Evolutionary conservation across 306 rosid genomes (phyloP).

Genomic region (Casuarina cunninghamiana): DNA sequence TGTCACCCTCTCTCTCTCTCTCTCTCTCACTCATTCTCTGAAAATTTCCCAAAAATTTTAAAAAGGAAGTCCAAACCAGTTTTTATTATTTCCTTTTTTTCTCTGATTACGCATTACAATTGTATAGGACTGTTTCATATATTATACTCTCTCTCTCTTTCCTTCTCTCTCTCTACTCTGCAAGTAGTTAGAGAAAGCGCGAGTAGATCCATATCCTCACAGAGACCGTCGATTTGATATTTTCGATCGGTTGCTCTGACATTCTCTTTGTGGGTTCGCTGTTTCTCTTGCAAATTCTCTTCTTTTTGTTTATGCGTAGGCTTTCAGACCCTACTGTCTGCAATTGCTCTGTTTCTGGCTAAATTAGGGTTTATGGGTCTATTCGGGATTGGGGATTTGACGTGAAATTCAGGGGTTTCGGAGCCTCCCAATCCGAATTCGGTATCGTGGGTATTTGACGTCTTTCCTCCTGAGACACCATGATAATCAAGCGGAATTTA

Average conservation of each 20-base stretch:
- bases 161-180: slow-evolving; percentile 31
- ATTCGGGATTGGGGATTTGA: slow-evolving; percentile 12
- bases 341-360: slow-evolving; percentile 70
- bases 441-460: slow-evolving; percentile 26
- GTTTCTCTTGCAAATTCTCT: slow-evolving; percentile 20
- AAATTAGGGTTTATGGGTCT: slow-evolving; percentile 70
- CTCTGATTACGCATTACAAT: background rate
- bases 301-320: background rate
- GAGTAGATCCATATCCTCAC: slow-evolving; percentile 72
- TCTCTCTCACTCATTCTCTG: background rate
- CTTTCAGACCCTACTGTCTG: slow-evolving; percentile 13
- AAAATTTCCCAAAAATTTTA: background rate
- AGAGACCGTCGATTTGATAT: slow-evolving; percentile 43
- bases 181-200: slow-evolving; percentile 38
- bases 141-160: background rate
- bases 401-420: slow-evolving; percentile 31
- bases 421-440: slow-evolving; percentile 26
- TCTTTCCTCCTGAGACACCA: slow-evolving; percentile 29
- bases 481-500: slow-evolving; percentile 92
- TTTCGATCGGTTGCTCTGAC: slow-evolving; percentile 31
- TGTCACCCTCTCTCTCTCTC: slow-evolving; percentile 58
- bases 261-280: slow-evolving; percentile 35
- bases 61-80: background rate
- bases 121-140: background rate
- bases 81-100: background rate